phyloP scores from a whole-genome alignment of 306 rosid genomes.

The Corylus heterophylla region DNA sequence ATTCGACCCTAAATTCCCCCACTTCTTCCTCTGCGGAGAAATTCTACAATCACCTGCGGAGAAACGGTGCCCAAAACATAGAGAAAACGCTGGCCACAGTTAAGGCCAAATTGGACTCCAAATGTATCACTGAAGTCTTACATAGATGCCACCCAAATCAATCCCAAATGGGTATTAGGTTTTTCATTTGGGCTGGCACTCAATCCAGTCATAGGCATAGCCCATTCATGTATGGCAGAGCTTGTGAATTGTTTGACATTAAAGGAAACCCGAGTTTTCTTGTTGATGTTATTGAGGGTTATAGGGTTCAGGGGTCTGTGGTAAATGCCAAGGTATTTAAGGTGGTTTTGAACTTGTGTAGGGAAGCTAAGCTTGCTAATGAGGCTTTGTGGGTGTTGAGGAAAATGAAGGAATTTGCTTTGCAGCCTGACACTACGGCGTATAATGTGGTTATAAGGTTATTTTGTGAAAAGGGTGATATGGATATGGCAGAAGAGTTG shows the following conservation, averaged over 20 bases:
- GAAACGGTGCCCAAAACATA: conserved; percentile 30
- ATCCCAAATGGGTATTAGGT: conserved; percentile 61
- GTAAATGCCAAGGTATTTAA: conserved; percentile 41
- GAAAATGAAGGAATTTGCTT: conserved; percentile 55
- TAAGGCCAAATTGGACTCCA: conserved; percentile 51
- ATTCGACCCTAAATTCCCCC: conserved; percentile 38
- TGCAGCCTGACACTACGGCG: conserved; percentile 58
- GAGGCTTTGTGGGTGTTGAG: conserved; percentile 64
- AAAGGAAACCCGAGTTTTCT: conserved; percentile 49
- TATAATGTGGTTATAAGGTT: conserved; percentile 68
- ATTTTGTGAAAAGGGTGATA: conserved; percentile 61
- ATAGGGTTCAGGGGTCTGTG: conserved; percentile 54
- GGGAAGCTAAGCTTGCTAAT: conserved; percentile 65
- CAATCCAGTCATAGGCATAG: conserved; percentile 76
- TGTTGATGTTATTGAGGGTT: conserved; percentile 57
- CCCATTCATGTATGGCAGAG: conserved; percentile 55
- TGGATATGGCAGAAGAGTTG: conserved; percentile 59
- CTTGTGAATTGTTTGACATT: conserved; percentile 55
- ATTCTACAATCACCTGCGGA: conserved; percentile 45
- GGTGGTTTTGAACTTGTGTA: conserved; percentile 49
- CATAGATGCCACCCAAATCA: conserved; percentile 48
- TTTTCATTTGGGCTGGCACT: conserved; percentile 90
- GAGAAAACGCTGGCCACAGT: conserved; percentile 54
- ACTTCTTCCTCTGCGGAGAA: conserved; percentile 43
- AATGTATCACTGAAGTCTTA: conserved; percentile 57